A percentile compares a stretch with the other conserved stretches of the same genome.
Conservation (phyloP, 75 land plant genomes). For the Gnetum montanum region DNA sequence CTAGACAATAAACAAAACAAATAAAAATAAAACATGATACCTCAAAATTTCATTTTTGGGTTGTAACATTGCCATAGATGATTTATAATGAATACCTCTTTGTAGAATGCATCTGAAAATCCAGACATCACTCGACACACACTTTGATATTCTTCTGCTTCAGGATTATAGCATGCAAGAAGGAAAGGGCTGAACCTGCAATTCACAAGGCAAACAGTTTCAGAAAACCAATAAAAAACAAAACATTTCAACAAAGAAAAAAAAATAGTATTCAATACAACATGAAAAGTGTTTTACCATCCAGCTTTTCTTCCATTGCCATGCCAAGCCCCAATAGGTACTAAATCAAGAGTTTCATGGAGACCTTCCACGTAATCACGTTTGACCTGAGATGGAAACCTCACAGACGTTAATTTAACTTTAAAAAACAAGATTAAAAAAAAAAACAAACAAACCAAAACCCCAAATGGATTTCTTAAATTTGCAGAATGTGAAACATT, state of each 20-base stretch:
- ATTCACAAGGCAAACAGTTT: neutral
- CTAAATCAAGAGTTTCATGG: constrained; percentile 81
- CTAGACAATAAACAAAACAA: too few species aligned
- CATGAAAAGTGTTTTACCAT: constrained; percentile 33
- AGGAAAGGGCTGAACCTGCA: constrained; percentile 97
- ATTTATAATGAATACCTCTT: constrained; percentile 44
- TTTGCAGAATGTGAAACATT: too few species aligned
- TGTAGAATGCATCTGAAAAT: constrained; percentile 84
- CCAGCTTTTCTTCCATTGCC: constrained; percentile 99
- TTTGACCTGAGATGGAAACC: constrained; percentile 68
- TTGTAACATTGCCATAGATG: too few species aligned
- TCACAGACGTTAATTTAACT: neutral
- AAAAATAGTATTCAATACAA: neutral
- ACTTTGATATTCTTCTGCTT: constrained; percentile 88
- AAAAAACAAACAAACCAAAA: too few species aligned
- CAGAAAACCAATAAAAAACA: neutral
- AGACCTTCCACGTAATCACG: constrained; percentile 89
- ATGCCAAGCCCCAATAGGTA: constrained; percentile 99
- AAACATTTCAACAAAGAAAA: neutral
- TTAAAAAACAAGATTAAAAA: neutral
- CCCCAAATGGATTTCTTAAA: too few species aligned
- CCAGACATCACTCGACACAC: constrained; percentile 99
- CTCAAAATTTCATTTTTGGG: too few species aligned
- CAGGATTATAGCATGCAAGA: constrained; percentile 93
- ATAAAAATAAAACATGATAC: too few species aligned